phyloP scores from a whole-genome alignment of 306 rosid genomes.

The Prunus mume region DNA sequence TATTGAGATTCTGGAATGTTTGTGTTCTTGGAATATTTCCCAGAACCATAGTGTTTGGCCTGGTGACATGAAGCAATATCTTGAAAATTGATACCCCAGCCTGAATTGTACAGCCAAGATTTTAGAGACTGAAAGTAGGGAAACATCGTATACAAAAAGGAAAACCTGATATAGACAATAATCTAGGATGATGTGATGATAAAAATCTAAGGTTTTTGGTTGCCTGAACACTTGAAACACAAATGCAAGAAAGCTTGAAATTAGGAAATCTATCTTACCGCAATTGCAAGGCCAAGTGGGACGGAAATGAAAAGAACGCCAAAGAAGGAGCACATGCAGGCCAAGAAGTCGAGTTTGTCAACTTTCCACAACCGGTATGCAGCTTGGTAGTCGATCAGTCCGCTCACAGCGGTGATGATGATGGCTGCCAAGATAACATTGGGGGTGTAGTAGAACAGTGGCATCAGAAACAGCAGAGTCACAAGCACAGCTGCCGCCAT shows the following conservation, averaged over 20 bases:
- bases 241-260: background rate
- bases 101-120: constrained; percentile 37
- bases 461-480: constrained; percentile 92
- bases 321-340: constrained; percentile 81
- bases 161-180: background rate
- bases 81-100: constrained; percentile 93
- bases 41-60: constrained; percentile 80
- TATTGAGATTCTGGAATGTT: constrained; percentile 62
- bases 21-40: constrained; percentile 90
- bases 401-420: constrained; percentile 89
- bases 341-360: constrained; percentile 90
- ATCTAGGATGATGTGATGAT: background rate
- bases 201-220: no score
- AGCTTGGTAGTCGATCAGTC: constrained; percentile 74
- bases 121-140: constrained; percentile 3
- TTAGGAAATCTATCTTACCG: constrained; percentile 53
- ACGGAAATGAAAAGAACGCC: constrained; percentile 96
- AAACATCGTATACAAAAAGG: background rate
- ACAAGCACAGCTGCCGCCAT: constrained; percentile 93
- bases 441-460: constrained; percentile 88
- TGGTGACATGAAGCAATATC: constrained; percentile 80
- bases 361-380: constrained; percentile 78
- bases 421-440: constrained; percentile 83
- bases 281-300: constrained; percentile 87
- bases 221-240: no score